These are phyloP conservation scores for Saccharata proteae DNA, from an alignment of 2,329 filamentous ascomycete species.

Conservation along the genomic window DNA sequence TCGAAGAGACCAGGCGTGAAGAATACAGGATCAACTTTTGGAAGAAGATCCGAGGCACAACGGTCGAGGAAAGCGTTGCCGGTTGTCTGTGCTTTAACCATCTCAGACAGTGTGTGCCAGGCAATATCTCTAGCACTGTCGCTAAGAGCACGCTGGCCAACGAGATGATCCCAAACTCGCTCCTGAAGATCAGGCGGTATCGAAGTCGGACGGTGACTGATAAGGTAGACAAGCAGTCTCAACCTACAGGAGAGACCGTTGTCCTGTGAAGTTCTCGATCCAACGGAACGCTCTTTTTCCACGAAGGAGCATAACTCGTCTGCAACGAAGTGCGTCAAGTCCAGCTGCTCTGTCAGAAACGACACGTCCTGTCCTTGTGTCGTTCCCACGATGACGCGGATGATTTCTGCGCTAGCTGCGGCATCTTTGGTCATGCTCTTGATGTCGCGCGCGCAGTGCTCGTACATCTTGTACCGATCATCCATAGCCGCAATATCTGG, in stretches of 20 bases:
- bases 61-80: constrained; percentile 31
- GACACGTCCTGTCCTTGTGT: constrained; percentile 11
- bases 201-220: constrained; percentile 48
- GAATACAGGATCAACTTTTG: constrained; percentile 42
- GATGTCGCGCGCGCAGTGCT: constrained; percentile 58
- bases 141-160: constrained; percentile 51
- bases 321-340: constrained; percentile 20
- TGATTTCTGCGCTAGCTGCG: constrained; percentile 60
- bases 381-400: constrained; percentile 20
- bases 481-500: constrained; percentile 37
- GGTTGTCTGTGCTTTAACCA: constrained; percentile 19
- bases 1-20: constrained; percentile 52
- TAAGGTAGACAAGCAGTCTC: constrained; percentile 46
- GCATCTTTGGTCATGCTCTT: constrained; percentile 49
- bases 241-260: constrained; percentile 27
- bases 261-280: no score
- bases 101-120: constrained; percentile 53
- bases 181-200: constrained; percentile 51
- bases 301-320: constrained; percentile 28
- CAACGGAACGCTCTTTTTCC: constrained; percentile 12
- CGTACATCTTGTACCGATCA: constrained; percentile 51
- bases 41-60: constrained; percentile 45
- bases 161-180: constrained; percentile 59
- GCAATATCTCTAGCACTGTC: constrained; percentile 50
- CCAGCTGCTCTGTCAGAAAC: constrained; percentile 17